Evolutionary conservation across 805 yeast genomes (phyloP).

Genomic region (Grigorovia transvaalensis): DNA sequence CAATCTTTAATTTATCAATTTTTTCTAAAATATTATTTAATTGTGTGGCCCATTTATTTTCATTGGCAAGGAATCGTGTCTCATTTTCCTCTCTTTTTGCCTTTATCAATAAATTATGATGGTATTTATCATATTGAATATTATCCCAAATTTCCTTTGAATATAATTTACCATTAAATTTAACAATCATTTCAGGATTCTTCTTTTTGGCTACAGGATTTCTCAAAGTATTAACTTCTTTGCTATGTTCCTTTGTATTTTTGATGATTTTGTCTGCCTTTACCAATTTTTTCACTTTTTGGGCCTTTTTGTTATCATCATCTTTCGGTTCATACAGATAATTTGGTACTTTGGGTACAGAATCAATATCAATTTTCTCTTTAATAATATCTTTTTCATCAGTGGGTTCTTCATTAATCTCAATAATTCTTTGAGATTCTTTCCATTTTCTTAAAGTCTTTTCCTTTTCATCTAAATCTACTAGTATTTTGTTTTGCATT

Average conservation of each 20-base stretch:
- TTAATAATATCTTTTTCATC: not conserved
- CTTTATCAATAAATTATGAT: conserved; percentile 12
- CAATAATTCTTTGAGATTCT: conserved; percentile 14
- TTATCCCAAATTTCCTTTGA: conserved; percentile 25
- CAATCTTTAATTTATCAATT: not conserved
- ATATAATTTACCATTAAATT: conserved; percentile 10
- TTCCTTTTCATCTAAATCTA: conserved; percentile 17
- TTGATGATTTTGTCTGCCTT: not conserved
- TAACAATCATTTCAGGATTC: conserved; percentile 19
- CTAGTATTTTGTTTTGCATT: conserved; percentile 13
- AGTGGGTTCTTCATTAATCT: not conserved
- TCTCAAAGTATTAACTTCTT: not conserved
- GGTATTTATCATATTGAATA: conserved; percentile 12
- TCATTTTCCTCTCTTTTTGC: not conserved
- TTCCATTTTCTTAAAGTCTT: conserved; percentile 13
- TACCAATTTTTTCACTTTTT: not conserved
- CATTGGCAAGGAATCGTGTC: not conserved
- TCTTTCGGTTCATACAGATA: not conserved
- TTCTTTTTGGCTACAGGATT: conserved; percentile 22
- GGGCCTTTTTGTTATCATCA: not conserved
- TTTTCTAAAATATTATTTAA: not conserved
- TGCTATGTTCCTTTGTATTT: not conserved
- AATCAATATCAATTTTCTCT: not conserved
- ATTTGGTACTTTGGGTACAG: conserved; percentile 6
- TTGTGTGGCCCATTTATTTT: not conserved